Evolutionary conservation across 2,329 filamentous ascomycete species (phyloP).

Genomic region (Conoideocrella luteorostrata): DNA sequence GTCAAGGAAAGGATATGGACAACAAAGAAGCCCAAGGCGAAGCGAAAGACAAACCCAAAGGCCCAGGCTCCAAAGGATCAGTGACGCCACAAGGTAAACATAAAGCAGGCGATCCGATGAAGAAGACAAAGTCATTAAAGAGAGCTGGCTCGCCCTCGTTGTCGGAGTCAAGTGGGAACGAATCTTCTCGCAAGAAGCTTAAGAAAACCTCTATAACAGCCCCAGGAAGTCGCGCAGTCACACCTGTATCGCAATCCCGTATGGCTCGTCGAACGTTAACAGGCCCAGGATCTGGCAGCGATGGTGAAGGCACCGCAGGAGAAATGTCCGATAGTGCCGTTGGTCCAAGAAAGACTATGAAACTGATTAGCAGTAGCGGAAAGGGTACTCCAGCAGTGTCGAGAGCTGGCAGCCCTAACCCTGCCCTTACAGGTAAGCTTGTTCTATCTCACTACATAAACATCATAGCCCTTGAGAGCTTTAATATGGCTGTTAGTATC

Average conservation of each 20-base stretch:
- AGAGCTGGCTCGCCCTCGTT: slow-evolving; percentile 78
- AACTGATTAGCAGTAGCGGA: slow-evolving; percentile 40
- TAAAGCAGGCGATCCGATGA: slow-evolving; percentile 29
- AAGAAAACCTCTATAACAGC: slow-evolving; percentile 54
- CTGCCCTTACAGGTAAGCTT: slow-evolving; percentile 35
- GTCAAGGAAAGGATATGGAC: slow-evolving; percentile 59
- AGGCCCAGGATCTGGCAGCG: slow-evolving; percentile 58
- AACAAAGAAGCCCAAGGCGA: slow-evolving; percentile 46
- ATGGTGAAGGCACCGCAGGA: slow-evolving; percentile 64
- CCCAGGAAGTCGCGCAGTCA: slow-evolving; percentile 47
- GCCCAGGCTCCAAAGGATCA: slow-evolving; percentile 61
- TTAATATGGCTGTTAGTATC: no score
- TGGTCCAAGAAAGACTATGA: slow-evolving; percentile 47
- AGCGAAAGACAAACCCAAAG: slow-evolving; percentile 44
- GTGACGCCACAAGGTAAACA: slow-evolving; percentile 48
- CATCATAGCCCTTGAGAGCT: no score
- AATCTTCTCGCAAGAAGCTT: slow-evolving; percentile 73
- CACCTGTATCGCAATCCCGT: slow-evolving; percentile 40
- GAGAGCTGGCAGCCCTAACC: slow-evolving; percentile 54
- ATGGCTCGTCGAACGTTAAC: slow-evolving; percentile 35
- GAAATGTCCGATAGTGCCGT: slow-evolving; percentile 55
- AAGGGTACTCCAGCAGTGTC: slow-evolving; percentile 52
- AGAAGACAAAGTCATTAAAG: slow-evolving; percentile 63
- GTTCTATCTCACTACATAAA: slow-evolving; percentile 3
- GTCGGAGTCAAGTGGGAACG: slow-evolving; percentile 88